Conservation (phyloP, 2,329 filamentous ascomycete genomes). For the Myrmaecium sp. region DNA sequence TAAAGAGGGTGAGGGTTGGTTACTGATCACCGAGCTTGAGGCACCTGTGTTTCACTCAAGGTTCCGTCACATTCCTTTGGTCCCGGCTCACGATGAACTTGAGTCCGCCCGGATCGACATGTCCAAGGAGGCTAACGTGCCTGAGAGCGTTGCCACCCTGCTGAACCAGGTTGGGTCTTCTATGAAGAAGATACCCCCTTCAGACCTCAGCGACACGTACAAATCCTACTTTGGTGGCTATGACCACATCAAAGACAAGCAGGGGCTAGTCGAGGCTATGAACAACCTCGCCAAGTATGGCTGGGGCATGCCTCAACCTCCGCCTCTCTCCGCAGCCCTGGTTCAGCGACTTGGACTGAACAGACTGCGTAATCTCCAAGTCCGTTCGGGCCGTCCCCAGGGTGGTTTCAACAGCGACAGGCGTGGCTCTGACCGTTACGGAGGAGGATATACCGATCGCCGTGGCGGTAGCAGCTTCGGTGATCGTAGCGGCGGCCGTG, state of each 20-base stretch:
- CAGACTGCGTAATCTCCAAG: no score
- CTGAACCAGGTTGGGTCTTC: conserved; percentile 29
- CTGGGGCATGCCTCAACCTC: conserved; percentile 28
- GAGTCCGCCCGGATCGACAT: conserved; percentile 32
- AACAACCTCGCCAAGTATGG: conserved; percentile 29
- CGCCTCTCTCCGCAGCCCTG: conserved; percentile 15
- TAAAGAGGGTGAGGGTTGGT: conserved; percentile 54
- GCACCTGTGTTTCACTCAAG: conserved; percentile 29
- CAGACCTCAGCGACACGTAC: conserved; percentile 35
- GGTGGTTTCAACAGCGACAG: conserved; percentile 4
- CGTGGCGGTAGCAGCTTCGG: conserved; percentile 8
- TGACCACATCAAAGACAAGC: conserved; percentile 24
- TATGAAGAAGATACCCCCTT: conserved; percentile 25
- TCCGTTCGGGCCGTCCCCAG: conserved; percentile 11
- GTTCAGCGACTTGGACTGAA: conserved; percentile 7
- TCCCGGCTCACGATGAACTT: no score
- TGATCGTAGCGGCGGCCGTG: conserved; percentile 7
- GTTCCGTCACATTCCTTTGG: conserved; percentile 44
- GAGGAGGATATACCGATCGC: conserved; percentile 3
- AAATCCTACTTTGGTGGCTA: conserved; percentile 38
- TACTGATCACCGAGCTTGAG: conserved; percentile 44
- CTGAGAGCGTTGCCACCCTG: conserved; percentile 23
- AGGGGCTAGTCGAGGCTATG: conserved; percentile 24
- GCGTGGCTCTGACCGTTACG: conserved; percentile 3
- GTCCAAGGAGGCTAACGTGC: conserved; percentile 22